A percentile compares a stretch with the other conserved stretches of the same genome.
Evolutionary conservation across 106 monocot species (phyloP).

Genomic region (Ottelia alismoides): DNA sequence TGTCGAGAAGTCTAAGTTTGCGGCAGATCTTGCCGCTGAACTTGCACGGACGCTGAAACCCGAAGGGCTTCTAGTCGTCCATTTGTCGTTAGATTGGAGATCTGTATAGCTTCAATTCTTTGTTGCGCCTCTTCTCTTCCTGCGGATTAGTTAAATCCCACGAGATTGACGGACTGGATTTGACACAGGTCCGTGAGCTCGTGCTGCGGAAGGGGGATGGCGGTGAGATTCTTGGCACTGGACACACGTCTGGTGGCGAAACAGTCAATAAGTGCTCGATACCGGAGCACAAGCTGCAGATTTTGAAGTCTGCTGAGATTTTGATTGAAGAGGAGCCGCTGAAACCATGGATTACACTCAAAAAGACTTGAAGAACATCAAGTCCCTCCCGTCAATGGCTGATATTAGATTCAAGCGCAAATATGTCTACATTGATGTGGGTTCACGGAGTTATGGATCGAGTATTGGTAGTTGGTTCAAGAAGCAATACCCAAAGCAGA

Average conservation of each 20-base stretch:
- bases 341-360: slow-evolving; percentile 79
- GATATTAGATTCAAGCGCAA: slow-evolving; percentile 63
- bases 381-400: slow-evolving; percentile 47
- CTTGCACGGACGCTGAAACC: slow-evolving; percentile 26
- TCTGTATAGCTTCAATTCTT: slow-evolving; percentile 32
- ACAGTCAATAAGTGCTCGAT: slow-evolving; percentile 30
- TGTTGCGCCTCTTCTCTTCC: slow-evolving; percentile 18
- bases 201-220: slow-evolving; percentile 28
- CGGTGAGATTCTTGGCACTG: background rate
- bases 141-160: slow-evolving; percentile 10
- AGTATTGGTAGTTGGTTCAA: slow-evolving; percentile 91
- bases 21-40: slow-evolving; percentile 29
- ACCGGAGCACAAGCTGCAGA: slow-evolving; percentile 32
- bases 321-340: slow-evolving; percentile 64
- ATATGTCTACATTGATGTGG: slow-evolving; percentile 66
- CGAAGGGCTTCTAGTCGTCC: slow-evolving; percentile 34
- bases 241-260: slow-evolving; percentile 7
- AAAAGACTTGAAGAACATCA: slow-evolving; percentile 59
- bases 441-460: slow-evolving; percentile 76
- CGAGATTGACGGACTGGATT: slow-evolving; percentile 7
- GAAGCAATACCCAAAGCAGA: slow-evolving; percentile 88
- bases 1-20: slow-evolving; percentile 22
- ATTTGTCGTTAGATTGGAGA: slow-evolving; percentile 38
- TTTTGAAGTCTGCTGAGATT: slow-evolving; percentile 41
- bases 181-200: slow-evolving; percentile 15